phyloP scores from a whole-genome alignment of 2,329 filamentous ascomycete species.

The Aspergillaceae sp. region DNA sequence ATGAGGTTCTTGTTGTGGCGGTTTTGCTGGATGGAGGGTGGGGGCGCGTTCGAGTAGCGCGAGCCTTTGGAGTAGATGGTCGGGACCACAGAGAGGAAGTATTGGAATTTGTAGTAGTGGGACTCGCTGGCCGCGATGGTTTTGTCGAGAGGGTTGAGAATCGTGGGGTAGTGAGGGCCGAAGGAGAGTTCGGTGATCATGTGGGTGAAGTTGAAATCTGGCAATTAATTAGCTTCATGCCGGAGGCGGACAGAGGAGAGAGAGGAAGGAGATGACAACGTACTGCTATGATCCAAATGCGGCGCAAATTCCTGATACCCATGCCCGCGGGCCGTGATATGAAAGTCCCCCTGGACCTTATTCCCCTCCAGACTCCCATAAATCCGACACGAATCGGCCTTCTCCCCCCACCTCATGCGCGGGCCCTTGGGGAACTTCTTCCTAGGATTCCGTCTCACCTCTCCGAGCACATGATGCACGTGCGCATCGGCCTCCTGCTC shows the following conservation, averaged over 20 bases:
- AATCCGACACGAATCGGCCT: constrained; percentile 71
- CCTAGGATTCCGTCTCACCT: constrained; percentile 58
- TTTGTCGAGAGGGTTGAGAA: constrained; percentile 87
- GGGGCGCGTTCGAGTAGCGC: constrained; percentile 35
- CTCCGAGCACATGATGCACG: constrained; percentile 79
- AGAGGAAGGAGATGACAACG: constrained; percentile 20
- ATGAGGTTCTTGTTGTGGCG: constrained; percentile 50
- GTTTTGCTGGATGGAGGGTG: constrained; percentile 26
- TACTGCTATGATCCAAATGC: constrained; percentile 76
- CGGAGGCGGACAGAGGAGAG: not conserved
- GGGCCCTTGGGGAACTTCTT: constrained; percentile 66
- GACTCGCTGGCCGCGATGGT: constrained; percentile 66
- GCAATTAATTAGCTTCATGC: constrained; percentile 1
- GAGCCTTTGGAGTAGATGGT: constrained; percentile 70
- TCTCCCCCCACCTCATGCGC: constrained; percentile 46
- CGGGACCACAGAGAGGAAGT: constrained; percentile 90
- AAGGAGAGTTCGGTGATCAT: constrained; percentile 94
- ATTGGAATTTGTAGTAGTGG: constrained; percentile 95
- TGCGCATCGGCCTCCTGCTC: constrained; percentile 63
- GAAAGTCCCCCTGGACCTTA: constrained; percentile 96
- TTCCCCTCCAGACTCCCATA: constrained; percentile 87
- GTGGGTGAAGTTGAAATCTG: constrained; percentile 92
- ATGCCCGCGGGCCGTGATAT: constrained; percentile 90
- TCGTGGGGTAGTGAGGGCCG: constrained; percentile 88
- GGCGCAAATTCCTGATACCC: constrained; percentile 76